Percentiles rank a stretch among this genome's conserved stretches.
phyloP scores from a whole-genome alignment of 2,329 filamentous ascomycete species.

The Periconia sp. region DNA sequence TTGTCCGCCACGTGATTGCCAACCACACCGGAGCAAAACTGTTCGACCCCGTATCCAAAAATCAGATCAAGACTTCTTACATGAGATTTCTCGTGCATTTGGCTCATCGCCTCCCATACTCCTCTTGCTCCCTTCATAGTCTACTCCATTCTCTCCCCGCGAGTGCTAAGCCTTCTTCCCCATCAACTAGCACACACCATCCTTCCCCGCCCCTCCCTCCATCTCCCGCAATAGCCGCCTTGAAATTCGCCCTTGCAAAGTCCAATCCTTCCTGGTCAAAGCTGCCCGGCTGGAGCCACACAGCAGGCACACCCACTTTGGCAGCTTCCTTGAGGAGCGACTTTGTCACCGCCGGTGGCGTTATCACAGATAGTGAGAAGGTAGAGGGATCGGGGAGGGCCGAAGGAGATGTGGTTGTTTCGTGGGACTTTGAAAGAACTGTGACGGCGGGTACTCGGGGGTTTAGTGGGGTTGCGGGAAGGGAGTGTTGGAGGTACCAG shows the following conservation, averaged over 20 bases:
- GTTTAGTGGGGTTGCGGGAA: constrained; percentile 85
- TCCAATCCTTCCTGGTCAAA: constrained; percentile 78
- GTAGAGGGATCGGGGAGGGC: constrained; percentile 67
- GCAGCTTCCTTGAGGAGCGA: constrained; percentile 77
- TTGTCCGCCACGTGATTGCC: not conserved
- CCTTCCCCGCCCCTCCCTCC: constrained; percentile 42
- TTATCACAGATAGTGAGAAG: constrained; percentile 82
- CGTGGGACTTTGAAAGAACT: constrained; percentile 64
- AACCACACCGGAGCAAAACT: not conserved
- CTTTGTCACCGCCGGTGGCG: constrained; percentile 78
- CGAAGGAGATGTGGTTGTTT: constrained; percentile 69
- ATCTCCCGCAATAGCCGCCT: constrained; percentile 67
- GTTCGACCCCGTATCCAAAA: not conserved
- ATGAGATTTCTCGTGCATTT: too few relatives aligned
- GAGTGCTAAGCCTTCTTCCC: constrained; percentile 41
- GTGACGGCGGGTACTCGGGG: constrained; percentile 70
- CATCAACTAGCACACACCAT: constrained; percentile 51
- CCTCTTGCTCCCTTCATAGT: constrained; percentile 21
- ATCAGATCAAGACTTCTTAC: not conserved
- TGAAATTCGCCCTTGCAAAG: constrained; percentile 72
- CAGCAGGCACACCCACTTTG: constrained; percentile 69
- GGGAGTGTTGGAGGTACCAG: constrained; percentile 81
- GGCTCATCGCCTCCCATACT: not conserved
- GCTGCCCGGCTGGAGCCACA: constrained; percentile 79
- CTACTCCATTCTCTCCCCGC: constrained; percentile 44